Base-by-base conservation (phyloP, 2,329 filamentous ascomycete species). In the Penicillium thymicola region DNA sequence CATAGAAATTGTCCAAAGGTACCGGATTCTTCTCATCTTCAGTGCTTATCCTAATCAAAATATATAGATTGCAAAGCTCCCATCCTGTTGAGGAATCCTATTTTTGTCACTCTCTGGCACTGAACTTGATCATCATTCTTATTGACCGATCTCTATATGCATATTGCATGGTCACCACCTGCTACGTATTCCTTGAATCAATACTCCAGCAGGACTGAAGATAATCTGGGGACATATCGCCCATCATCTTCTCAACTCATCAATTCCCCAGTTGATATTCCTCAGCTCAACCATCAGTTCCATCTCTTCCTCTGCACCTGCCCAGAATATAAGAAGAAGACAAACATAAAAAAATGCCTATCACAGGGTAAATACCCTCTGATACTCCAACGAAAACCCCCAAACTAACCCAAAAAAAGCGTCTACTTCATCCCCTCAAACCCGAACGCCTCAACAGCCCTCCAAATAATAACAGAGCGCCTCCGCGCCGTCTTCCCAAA, bases 351-450 rank as follows among this genome's bases (percentile, higher is more conserved):
- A 64, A 53, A 46, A 73, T 73, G 71, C 62, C 71, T 56, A 65
- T 72, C 55, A 72, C 71, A 49, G 73, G 73, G 73, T 75, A 72
- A 41, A 47, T 14, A 0, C n/a, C 27, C 13, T 34, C 43, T 18
- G 36, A 21, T 1, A 25, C 5, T 25, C 8, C 36, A 48, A 34
- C n/a, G 6, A 30, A 27, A 27, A 0, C 0, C 13, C 13, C 16
- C 10, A 40, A 46, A 48, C 38, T 51, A 55, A 42, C 28, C 34
- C n/a, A 11, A 13, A n/a, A 25, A 13, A 44, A 77, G 75, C n/a
- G 69, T 77, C 54, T 77, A 73, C 62, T 76, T 77, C 61, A 72
- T 76, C 40, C 74, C 74, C 32, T 72, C 73, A 21, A 73, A 71
- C 46, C 72, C 75, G 49, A 76, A 75, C 57, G 63, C 72, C 27